These are phyloP conservation scores for Suhomyces taliae DNA, from an alignment of 1,139 yeast species.

Conservation along the genomic window DNA sequence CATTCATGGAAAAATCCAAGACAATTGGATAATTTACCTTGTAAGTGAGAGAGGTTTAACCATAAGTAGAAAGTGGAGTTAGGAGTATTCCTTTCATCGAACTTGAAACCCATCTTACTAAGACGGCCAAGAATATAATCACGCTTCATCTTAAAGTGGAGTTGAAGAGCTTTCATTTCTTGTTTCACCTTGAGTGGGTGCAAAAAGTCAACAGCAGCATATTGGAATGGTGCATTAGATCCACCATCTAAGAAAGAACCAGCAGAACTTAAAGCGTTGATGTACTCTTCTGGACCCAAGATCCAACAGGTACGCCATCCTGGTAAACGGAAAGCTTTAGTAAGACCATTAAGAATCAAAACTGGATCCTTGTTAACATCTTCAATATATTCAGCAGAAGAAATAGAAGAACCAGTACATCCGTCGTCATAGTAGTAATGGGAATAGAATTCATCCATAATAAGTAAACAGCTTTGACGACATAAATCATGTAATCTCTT, in stretches of 20 bases:
- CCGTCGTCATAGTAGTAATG: slow-evolving; percentile 63
- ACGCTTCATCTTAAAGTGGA: slow-evolving; percentile 61
- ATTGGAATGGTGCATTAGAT: slow-evolving; percentile 64
- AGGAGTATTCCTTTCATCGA: slow-evolving; percentile 49
- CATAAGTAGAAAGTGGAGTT: slow-evolving; percentile 66
- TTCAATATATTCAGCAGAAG: slow-evolving; percentile 55
- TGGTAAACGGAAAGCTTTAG: slow-evolving; percentile 66
- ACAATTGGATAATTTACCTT: slow-evolving; percentile 60
- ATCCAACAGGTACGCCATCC: slow-evolving; percentile 76
- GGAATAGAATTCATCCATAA: slow-evolving; percentile 69
- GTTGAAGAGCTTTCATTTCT: slow-evolving; percentile 63
- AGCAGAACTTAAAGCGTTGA: slow-evolving; percentile 58
- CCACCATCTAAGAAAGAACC: slow-evolving; percentile 71
- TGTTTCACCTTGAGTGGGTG: slow-evolving; percentile 50
- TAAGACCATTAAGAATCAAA: slow-evolving; percentile 61
- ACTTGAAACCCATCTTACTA: slow-evolving; percentile 56
- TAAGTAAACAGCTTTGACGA: slow-evolving; percentile 55
- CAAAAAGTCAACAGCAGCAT: slow-evolving; percentile 60
- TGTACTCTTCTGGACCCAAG: slow-evolving; percentile 65
- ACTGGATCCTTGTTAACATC: slow-evolving; percentile 66
- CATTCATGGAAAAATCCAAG: slow-evolving; percentile 71
- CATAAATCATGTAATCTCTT: slow-evolving; percentile 56
- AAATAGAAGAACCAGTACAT: slow-evolving; percentile 56
- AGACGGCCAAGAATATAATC: slow-evolving; percentile 58
- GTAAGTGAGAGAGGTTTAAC: slow-evolving; percentile 60